These are phyloP conservation scores for Colletotrichum abscissum DNA, from an alignment of 2,329 filamentous ascomycete genomes.

Conservation along the genomic window DNA sequence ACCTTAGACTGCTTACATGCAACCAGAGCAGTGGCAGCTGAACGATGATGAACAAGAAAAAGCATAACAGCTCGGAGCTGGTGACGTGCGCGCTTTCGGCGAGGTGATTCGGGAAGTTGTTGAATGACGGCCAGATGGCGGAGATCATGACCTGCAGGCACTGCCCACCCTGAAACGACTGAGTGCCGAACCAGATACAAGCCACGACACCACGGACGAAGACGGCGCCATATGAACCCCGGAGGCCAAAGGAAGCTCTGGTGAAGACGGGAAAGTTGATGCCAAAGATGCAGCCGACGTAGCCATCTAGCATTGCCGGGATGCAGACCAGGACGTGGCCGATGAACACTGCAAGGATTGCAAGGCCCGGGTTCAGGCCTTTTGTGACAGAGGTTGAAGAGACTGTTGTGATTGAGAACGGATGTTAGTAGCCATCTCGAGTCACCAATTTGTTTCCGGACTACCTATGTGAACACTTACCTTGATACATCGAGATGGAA, in stretches of 20 bases:
- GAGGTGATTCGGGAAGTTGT: slow-evolving; percentile 53
- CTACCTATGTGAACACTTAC: neutral
- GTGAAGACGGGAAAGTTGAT: slow-evolving; percentile 45
- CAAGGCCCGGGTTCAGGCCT: slow-evolving; percentile 36
- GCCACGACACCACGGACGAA: slow-evolving; percentile 49
- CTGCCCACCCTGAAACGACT: slow-evolving; percentile 44
- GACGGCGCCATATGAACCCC: slow-evolving; percentile 44
- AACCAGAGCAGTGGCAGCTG: slow-evolving; percentile 40
- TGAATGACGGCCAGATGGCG: slow-evolving; percentile 54
- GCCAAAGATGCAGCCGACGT: slow-evolving; percentile 41
- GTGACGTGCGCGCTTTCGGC: slow-evolving; percentile 49
- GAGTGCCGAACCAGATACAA: slow-evolving; percentile 50
- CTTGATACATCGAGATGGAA: slow-evolving; percentile 36
- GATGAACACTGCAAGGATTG: slow-evolving; percentile 36
- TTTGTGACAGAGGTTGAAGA: slow-evolving; percentile 29
- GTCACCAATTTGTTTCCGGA: neutral
- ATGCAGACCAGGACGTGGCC: slow-evolving; percentile 37
- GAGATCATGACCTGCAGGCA: slow-evolving; percentile 46
- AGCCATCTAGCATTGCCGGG: slow-evolving; percentile 35
- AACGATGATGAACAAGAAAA: slow-evolving; percentile 43
- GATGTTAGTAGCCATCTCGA: neutral
- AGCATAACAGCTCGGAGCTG: slow-evolving; percentile 35
- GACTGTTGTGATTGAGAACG: neutral
- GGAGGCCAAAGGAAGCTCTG: slow-evolving; percentile 43
- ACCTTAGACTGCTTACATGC: slow-evolving; percentile 22